Base-by-base conservation (phyloP, 2,329 filamentous ascomycete species). In the Neopestalotiopsis clavispora region DNA sequence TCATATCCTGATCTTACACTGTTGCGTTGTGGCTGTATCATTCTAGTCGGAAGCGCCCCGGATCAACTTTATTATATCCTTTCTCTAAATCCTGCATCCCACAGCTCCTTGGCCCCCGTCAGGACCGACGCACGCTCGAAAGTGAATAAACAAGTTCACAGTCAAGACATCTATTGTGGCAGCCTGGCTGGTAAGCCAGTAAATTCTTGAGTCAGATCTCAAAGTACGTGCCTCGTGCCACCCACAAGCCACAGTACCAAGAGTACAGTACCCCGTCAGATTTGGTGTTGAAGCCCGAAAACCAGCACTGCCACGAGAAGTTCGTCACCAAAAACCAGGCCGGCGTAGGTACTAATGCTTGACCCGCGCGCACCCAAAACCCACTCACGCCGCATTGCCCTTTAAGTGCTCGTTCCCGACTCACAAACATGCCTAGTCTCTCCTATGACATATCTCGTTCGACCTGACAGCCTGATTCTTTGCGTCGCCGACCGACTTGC, bases 281-380 rank as follows among this genome's bases (percentile, higher is more conserved):
- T 62, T 34, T 28, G 30, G 30, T n/a, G 17, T 30, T 40, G 59
- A 64, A 64, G 61, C 61, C 61, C 20, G 40, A 62, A 32, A 52
- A 49, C 14, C 61, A 64, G 61, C 61, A 64, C 61, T 52, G 61
- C 61, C 61, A 64, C 61, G 61, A 64, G 61, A 64, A 62, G 38
- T 49, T 49, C 61, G 61, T 64, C 61, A 64, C 61, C 61, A 64
- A 30, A 28, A 64, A 32, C 34, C 9, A 30, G 45, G 61, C 61
- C 61, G 61, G 61, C 61, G n/a, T 28, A 40, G 20, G 38, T 52
- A 64, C 61, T 64, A 64, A 64, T 40, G 59, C 59, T 62, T 62
- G 59, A 62, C 59, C 59, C 59, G 59, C 13, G 59, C 59, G 59
- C 59, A 34, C 59, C 59, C 32, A 62, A 38, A 38, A 52, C 45